phyloP scores from a whole-genome alignment of 257 asterid species.

The Primulina eburnea region DNA sequence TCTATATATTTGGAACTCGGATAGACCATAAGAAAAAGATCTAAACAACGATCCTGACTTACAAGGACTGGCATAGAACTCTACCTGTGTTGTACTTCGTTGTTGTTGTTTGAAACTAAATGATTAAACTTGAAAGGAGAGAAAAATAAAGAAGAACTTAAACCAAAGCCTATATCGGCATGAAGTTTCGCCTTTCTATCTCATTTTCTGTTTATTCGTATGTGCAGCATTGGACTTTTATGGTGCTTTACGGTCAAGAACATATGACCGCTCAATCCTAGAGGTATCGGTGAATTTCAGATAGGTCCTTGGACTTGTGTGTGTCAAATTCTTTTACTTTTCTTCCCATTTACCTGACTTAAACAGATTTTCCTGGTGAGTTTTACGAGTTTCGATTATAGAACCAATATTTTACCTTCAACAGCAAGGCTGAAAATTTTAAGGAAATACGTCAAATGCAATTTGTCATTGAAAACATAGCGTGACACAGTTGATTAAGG shows the following conservation, averaged over 20 bases:
- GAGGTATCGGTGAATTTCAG: slow-evolving; percentile 43
- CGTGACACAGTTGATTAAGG: too few relatives aligned
- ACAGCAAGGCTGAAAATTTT: too few relatives aligned
- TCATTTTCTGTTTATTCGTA: slow-evolving; percentile 15
- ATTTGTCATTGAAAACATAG: too few relatives aligned
- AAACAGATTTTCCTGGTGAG: background rate
- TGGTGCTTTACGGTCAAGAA: slow-evolving; percentile 93
- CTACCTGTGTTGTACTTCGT: background rate
- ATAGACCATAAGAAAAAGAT: background rate
- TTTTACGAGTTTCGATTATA: background rate
- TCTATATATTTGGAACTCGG: background rate
- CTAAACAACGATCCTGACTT: background rate
- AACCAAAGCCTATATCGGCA: background rate
- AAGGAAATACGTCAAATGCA: too few relatives aligned
- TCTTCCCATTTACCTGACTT: slow-evolving; percentile 6
- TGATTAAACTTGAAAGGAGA: too few relatives aligned
- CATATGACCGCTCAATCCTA: slow-evolving; percentile 74
- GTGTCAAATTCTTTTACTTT: background rate
- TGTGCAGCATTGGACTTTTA: slow-evolving; percentile 88
- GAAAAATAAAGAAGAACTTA: too few relatives aligned
- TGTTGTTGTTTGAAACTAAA: too few relatives aligned
- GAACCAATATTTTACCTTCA: too few relatives aligned
- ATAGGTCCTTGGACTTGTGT: background rate
- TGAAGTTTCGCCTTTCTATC: background rate
- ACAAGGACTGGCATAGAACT: background rate